Percentiles rank a stretch among this genome's conserved stretches.
phyloP scores from a whole-genome alignment of 1,284 basidiomycete genomes.

The Caloboletus firmus region DNA sequence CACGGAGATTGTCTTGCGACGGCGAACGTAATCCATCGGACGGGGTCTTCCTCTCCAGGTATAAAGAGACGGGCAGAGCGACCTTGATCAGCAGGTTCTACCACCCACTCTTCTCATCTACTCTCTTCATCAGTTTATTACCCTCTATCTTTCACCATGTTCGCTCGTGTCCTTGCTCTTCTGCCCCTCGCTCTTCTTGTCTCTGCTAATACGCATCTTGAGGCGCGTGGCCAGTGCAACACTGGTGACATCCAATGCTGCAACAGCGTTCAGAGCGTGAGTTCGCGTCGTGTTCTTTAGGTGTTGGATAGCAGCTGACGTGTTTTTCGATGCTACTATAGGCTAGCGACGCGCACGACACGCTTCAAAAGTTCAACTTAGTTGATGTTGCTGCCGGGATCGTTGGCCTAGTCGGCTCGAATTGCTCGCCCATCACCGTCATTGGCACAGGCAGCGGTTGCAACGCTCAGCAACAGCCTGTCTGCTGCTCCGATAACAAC shows the following conservation, averaged over 20 bases:
- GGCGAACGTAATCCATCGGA: conserved; percentile 8
- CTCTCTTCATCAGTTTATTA: background rate
- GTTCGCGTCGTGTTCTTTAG: accelerated
- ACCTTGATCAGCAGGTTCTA: background rate
- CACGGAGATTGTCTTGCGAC: background rate
- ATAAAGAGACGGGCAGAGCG: conserved; percentile 13
- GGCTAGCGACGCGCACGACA: background rate
- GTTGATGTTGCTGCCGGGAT: too few species aligned
- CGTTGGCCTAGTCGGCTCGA: too few species aligned
- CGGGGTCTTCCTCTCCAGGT: conserved; percentile 8
- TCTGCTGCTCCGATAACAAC: too few species aligned
- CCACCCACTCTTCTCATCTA: background rate
- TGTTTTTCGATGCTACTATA: background rate
- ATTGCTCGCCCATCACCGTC: too few species aligned
- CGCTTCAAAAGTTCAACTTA: too few species aligned
- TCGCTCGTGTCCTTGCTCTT: conserved; percentile 24
- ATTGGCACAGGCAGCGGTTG: too few species aligned
- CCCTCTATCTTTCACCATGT: conserved; percentile 11
- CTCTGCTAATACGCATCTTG: conserved; percentile 4
- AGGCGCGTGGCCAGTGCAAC: conserved; percentile 10
- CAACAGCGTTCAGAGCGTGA: conserved; percentile 2
- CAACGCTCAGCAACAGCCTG: too few species aligned
- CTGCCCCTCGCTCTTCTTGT: conserved; percentile 19
- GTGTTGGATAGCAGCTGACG: background rate
- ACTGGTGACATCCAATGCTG: conserved; percentile 10